Evolutionary conservation across 2,329 filamentous ascomycete genomes (phyloP).

Genomic region (Sporothrix protearum): DNA sequence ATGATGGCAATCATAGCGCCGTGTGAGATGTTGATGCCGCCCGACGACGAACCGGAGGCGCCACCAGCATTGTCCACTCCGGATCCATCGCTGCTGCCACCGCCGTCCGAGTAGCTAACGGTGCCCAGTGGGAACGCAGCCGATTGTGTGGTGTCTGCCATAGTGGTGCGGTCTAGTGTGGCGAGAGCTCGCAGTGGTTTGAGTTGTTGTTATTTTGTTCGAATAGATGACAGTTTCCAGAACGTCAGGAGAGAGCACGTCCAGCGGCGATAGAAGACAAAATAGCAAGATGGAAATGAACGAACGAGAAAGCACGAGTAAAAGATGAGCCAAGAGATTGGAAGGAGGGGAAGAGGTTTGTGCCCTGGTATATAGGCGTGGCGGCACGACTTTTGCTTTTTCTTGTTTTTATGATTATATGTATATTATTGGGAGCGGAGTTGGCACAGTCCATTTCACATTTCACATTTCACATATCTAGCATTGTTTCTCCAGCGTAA

Average conservation of each 20-base stretch:
- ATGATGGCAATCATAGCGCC: slow-evolving; percentile 72
- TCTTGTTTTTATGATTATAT: background rate
- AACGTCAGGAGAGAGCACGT: slow-evolving; percentile 7
- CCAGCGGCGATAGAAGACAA: slow-evolving; percentile 10
- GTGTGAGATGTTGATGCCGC: slow-evolving; percentile 61
- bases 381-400: background rate
- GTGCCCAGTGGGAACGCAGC: slow-evolving; percentile 44
- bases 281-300: background rate
- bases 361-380: background rate
- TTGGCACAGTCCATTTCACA: background rate
- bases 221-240: background rate
- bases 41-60: slow-evolving; percentile 60
- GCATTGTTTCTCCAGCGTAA: slow-evolving; percentile 1
- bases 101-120: slow-evolving; percentile 39
- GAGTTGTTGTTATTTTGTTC: background rate
- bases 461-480: slow-evolving; percentile 5
- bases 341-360: background rate
- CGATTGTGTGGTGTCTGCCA: slow-evolving; percentile 39
- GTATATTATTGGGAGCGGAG: background rate
- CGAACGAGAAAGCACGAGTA: background rate
- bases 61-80: slow-evolving; percentile 56
- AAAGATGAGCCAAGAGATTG: background rate
- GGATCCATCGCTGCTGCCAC: slow-evolving; percentile 36
- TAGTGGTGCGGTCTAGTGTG: slow-evolving; percentile 30
- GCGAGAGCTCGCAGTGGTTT: background rate